phyloP scores from a whole-genome alignment of 768 basidiomycete species.

The Amanita rimosa region DNA sequence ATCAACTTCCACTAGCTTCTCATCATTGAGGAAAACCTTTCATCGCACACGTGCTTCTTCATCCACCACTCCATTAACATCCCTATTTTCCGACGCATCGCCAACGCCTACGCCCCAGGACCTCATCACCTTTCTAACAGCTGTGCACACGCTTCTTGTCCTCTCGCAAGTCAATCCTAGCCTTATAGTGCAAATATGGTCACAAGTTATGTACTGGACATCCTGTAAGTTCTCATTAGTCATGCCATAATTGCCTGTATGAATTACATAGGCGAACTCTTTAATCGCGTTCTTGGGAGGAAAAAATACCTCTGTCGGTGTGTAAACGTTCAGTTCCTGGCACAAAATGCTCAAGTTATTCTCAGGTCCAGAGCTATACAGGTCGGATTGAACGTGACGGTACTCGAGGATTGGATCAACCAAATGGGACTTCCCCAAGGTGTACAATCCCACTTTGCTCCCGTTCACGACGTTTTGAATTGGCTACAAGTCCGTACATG shows the following conservation, averaged over 20 bases:
- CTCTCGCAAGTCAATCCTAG: slow-evolving; percentile 87
- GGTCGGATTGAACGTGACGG: slow-evolving; percentile 77
- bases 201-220: slow-evolving; percentile 98
- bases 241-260: slow-evolving; percentile 5
- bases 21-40: slow-evolving; percentile 60
- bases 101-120: slow-evolving; percentile 35
- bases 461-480: slow-evolving; percentile 71
- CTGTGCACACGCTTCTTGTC: slow-evolving; percentile 72
- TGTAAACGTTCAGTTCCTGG: slow-evolving; percentile 1
- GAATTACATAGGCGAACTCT: slow-evolving; percentile 53
- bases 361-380: slow-evolving; percentile 75
- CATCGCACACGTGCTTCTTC: slow-evolving; percentile 37
- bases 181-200: slow-evolving; percentile 84
- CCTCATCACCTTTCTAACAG: slow-evolving; percentile 72
- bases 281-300: slow-evolving; percentile 78
- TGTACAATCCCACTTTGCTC: slow-evolving; percentile 70
- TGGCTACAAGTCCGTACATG: slow-evolving; percentile 64
- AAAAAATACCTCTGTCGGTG: slow-evolving; percentile 93
- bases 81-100: slow-evolving; percentile 36
- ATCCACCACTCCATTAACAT: slow-evolving; percentile 33
- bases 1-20: slow-evolving; percentile 39
- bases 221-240: slow-evolving; percentile 52
- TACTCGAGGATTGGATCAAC: slow-evolving; percentile 87
- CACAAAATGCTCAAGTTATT: slow-evolving; percentile 3
- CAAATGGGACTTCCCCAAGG: slow-evolving; percentile 70